Base-by-base conservation (phyloP, 2,329 filamentous ascomycete genomes). In the Aureobasidium pullulans region DNA sequence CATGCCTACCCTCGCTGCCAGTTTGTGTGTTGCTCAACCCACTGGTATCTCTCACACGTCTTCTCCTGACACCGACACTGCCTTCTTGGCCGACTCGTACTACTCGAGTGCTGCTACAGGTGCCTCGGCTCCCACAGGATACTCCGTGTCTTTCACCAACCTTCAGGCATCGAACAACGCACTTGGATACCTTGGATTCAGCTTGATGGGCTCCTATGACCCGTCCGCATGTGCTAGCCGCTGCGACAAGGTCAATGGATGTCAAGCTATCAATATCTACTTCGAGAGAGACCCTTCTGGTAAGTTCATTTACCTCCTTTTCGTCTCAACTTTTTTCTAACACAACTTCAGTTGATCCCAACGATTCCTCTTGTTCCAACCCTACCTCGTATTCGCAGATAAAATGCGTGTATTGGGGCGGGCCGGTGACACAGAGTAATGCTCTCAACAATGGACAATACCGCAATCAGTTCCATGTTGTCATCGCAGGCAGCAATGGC, bases 401-500 rank as follows among this genome's bases (percentile, higher is more conserved):
- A 16, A 16, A 62, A 37, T 75, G 73, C 62, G 66, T 68, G 1
- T 63, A 70, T 32, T 74, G 70, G 66, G 72, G 73, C n/a, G 64
- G 66, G 2, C 62, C 63, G 2, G 60, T 73, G 52, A 57, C 60
- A 16, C 53, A 61, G 4, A 62, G 57, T 1, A 70, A 66, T 9
- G 71, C 71, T 6, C 68, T 54, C 23, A 75, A 74, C 62, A 44
- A 32, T 4, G 73, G 71, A 28, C 66, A 73, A 62, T 69, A 60
- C 48, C 68, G 70, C 11, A 63, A 61, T 29, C 48, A 66, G 19
- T 69, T 77, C 70, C 64, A 69, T 15, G 71, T 77, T 37, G 71
- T 73, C 31, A 74, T 77, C 46, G 69, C 74, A 13, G 76, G 71
- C 28, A 75, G 72, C 37, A 76, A 77, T 56, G 75, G 74, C 9